Base-by-base conservation (phyloP, 495 filamentous ascomycete species). In the Penicillium longicatenatum region DNA sequence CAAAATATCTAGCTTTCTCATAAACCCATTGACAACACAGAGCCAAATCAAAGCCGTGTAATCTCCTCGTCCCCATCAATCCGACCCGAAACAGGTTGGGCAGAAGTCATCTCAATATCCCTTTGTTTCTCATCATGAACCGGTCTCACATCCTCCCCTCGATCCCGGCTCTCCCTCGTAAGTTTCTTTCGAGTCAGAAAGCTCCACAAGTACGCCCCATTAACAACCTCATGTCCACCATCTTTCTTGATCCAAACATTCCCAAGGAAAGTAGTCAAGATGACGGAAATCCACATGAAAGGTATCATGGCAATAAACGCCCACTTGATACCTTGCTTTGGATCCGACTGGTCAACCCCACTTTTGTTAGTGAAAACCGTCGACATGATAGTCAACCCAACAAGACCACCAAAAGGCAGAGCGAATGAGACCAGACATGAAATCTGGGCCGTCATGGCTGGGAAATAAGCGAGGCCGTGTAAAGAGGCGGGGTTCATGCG, bases 351-450 rank as follows among this genome's bases (percentile, higher is more conserved):
- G 0, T 67, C 75, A 1, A 59, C 60, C 4, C 69, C 48, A 1
- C 72, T 64, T 30, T 73, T 79, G 66, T 86, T 86, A 54, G 83
- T 83, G 64, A 87, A 86, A 1, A 87, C 82, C 29, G 75, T 78
- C 6, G 81, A 73, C 82, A 87, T 86, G 44, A 87, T 75, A 0
- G 84, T 85, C 24, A 85, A 68, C 4, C 72, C 76, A 12, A 87
- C 58, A 0, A 84, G 82, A 24, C 84, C 84, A 24, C 85, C 85
- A 54, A 88, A 81, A 0, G 80, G 79, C 26, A 75, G 52, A 4
- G 79, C 73, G 46, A 86, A 82, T 0, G 70, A 58, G 60, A 82
- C 73, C 4, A 86, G 56, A 16, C 79, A 82, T 55, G 81, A 72
- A 1, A 84, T 78, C 4, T 76, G 64, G 0, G 83, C 74, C 4